Base-by-base conservation (phyloP, 1,139 yeast genomes). In the Meyerozyma sp. region DNA sequence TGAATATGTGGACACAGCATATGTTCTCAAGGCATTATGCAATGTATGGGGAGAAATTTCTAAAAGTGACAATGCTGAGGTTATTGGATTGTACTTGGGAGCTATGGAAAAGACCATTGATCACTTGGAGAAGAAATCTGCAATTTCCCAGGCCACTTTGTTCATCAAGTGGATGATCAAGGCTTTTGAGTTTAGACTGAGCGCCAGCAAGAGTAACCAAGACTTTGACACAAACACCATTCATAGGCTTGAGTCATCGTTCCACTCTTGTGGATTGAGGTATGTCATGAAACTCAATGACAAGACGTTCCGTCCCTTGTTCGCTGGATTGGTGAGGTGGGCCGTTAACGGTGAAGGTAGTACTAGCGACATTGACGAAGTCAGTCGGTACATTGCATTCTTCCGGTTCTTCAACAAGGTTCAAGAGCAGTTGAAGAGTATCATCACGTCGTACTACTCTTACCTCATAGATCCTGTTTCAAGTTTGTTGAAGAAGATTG, bases 251-350 rank as follows among this genome's bases (percentile, higher is more conserved):
- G 98, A 91, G 60, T 75, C 88, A 29, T 76, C 86, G 14, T 79
- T 85, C 61, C 84, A 86, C 56, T 70, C 77, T 40, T 79, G 91
- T 61, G 93, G 89, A 36, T 79, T 91, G 51, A 72, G 73, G 29
- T 83, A 82, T 53, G 95, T 93, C 23, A 77, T 93, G 84, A 91
- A 93, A 63, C 77, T 94, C 63, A 93, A 93, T 59, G 98, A 93
- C 63, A 89, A 89, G 69, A 79, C 83, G 11, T 94, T 93, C 77
- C 80, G 98, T 59, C 98, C 98, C 23, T 68, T 89, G 56, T 91
- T 94, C 67, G 91, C 93, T 6, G 74, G 83, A 34, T 72, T 89
- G 57, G 90, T 85, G n/a, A 81, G 93, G 62, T 93, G 98, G 98
- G 95, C 97, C 3, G 77, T 87, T 52, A 83, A 80, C 49, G 95